Conservation (phyloP, 805 yeast species). For the Kuraishia molischiana region DNA sequence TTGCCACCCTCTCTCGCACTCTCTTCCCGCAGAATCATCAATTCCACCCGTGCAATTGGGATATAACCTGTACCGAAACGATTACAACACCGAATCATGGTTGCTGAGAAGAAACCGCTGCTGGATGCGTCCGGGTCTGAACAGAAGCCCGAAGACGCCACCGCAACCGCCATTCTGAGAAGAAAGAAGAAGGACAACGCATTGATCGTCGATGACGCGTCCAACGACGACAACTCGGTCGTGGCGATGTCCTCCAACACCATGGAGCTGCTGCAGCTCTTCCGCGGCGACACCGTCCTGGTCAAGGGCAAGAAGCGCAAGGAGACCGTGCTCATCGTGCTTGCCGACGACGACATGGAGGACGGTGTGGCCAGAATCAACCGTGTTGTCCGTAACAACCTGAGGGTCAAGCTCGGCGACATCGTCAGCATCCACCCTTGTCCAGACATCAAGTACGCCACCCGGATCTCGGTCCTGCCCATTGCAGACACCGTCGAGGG, state of each 20-base stretch:
- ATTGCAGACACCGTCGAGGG: constrained; percentile 98
- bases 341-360: constrained; percentile 93
- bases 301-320: constrained; percentile 98
- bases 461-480: constrained; percentile 90
- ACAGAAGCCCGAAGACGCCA: constrained; percentile 27
- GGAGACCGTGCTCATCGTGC: constrained; percentile 92
- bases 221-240: constrained; percentile 93
- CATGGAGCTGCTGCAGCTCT: constrained; percentile 88
- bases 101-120: constrained; percentile 23
- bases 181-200: constrained; percentile 96
- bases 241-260: constrained; percentile 92
- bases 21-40: background rate
- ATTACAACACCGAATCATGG: constrained; percentile 11
- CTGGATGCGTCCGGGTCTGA: constrained; percentile 27
- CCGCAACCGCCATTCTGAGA: constrained; percentile 96
- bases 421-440: constrained; percentile 87
- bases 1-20: background rate
- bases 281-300: constrained; percentile 95
- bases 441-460: constrained; percentile 96
- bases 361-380: constrained; percentile 92
- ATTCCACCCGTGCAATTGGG: background rate
- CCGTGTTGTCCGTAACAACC: constrained; percentile 92
- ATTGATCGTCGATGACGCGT: constrained; percentile 91
- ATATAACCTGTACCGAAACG: background rate
- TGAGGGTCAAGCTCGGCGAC: constrained; percentile 91